phyloP scores from a whole-genome alignment of 108 stramenopile species.

The Skeletonema menzelii region DNA sequence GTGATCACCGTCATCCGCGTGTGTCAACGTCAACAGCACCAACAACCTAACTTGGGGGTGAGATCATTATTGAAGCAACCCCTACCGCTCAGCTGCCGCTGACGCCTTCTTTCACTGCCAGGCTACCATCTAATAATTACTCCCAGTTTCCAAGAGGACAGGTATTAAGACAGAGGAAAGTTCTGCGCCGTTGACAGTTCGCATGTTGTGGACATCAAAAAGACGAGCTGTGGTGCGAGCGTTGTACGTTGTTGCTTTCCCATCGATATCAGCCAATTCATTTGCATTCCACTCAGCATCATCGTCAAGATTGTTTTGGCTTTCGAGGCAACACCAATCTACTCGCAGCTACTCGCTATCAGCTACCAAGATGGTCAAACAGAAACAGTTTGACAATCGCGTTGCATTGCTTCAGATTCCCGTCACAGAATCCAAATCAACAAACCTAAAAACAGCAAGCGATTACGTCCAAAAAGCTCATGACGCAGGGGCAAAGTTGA shows the following conservation, averaged over 20 bases:
- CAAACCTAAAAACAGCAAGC: slow-evolving; percentile 74
- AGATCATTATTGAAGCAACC: too few relatives aligned
- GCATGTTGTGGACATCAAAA: background rate
- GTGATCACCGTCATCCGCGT: too few relatives aligned
- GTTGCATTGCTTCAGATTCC: slow-evolving; percentile 93
- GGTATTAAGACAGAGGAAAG: too few relatives aligned
- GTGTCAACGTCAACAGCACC: too few relatives aligned
- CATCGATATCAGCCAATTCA: background rate
- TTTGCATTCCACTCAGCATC: background rate
- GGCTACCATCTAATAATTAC: too few relatives aligned
- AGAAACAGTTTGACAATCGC: slow-evolving; percentile 23
- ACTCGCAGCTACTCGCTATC: background rate
- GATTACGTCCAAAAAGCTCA: slow-evolving; percentile 70
- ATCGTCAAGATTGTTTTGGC: background rate
- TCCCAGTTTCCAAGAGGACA: too few relatives aligned
- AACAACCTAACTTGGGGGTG: too few relatives aligned
- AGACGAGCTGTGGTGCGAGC: background rate
- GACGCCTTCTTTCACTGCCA: too few relatives aligned
- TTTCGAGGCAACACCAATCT: background rate
- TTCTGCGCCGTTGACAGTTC: background rate
- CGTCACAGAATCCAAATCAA: slow-evolving; percentile 77
- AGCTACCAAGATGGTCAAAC: slow-evolving; percentile 5
- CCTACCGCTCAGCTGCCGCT: too few relatives aligned
- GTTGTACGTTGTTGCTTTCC: background rate
- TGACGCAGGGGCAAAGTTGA: slow-evolving; percentile 73